Evolutionary conservation across 2,329 filamentous ascomycete genomes (phyloP), one percentile per base, ranked within the genome.

Genomic region (Fusarium sp.): DNA sequence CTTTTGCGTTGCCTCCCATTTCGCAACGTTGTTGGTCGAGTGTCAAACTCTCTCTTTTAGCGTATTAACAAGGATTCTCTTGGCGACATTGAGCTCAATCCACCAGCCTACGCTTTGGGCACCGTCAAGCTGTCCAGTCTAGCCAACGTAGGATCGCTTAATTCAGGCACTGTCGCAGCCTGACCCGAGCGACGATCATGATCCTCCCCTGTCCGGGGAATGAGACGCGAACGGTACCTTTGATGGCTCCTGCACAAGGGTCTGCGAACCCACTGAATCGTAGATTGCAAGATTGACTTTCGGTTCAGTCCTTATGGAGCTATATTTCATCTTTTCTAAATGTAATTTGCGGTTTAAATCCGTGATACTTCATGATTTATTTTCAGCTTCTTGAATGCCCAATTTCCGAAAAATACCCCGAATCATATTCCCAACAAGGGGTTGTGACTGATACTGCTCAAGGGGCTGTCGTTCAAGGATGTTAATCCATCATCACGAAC

Each of bases 201-300:
- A 46, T 46, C 42, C 14, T 25, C 14, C 23, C 42, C n/a, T 27
- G 42, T 46, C 14, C 4, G 42, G 42, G 42, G 20, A 25, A 25
- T 46, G 42, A 46, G 20, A 27, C 42, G 20, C 1, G 20, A 46
- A 46, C 20, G 42, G 20, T n/a, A n/a, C 7, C 20, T 46, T 46
- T 11, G 23, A 46, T 27, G 20, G 14, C 42, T 25, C 4, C 14
- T 27, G 4, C 14, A 5, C 42, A 46, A 6, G 42, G 23, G 23
- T n/a, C 5, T 0, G 4, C 7, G 23, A 58, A 61, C 50, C 63
- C 65, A 44, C 58, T 46, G 29, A 46, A 46, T 46, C 42, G 20
- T 46, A 27, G 23, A 46, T 46, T 46, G 2, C 27, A 18, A 31
- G 27, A 20, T 51, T 13, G 49, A n/a, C 27, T 33, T 16, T n/a